Conservation (phyloP, 2,329 filamentous ascomycete genomes). For the Hypoxylon sp. region DNA sequence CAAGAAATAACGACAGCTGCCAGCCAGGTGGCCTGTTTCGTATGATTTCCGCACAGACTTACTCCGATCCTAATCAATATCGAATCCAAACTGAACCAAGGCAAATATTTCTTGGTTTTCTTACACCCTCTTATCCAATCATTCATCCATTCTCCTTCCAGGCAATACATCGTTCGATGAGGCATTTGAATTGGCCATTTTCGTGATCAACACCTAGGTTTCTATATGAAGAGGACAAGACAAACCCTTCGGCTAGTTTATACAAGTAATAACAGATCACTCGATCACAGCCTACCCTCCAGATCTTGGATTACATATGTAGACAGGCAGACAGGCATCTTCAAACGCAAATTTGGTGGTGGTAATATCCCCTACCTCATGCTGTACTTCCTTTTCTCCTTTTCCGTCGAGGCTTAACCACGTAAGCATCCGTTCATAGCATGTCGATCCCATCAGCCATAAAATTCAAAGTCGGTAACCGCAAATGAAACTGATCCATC, state of each 20-base stretch:
- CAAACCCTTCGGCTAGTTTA: too few relatives aligned
- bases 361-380: neutral
- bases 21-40: constrained; percentile 7
- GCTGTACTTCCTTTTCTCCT: too few relatives aligned
- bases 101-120: too few relatives aligned
- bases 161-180: neutral
- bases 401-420: constrained; percentile 2
- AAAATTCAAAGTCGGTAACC: too few relatives aligned
- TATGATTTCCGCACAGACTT: constrained; percentile 15
- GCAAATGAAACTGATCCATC: too few relatives aligned
- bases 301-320: constrained; percentile 8
- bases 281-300: constrained; percentile 5
- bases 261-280: too few relatives aligned
- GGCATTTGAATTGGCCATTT: neutral
- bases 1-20: constrained; percentile 2
- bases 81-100: too few relatives aligned
- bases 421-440: constrained; percentile 7
- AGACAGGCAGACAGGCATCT: constrained; percentile 15
- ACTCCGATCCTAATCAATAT: neutral
- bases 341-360: constrained; percentile 2
- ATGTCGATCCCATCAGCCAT: constrained; percentile 5
- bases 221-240: too few relatives aligned
- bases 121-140: too few relatives aligned
- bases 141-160: too few relatives aligned
- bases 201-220: too few relatives aligned